Percentiles rank a stretch among this genome's conserved stretches.
phyloP scores from a whole-genome alignment of 768 basidiomycete species.

The Boletus huronensis region DNA sequence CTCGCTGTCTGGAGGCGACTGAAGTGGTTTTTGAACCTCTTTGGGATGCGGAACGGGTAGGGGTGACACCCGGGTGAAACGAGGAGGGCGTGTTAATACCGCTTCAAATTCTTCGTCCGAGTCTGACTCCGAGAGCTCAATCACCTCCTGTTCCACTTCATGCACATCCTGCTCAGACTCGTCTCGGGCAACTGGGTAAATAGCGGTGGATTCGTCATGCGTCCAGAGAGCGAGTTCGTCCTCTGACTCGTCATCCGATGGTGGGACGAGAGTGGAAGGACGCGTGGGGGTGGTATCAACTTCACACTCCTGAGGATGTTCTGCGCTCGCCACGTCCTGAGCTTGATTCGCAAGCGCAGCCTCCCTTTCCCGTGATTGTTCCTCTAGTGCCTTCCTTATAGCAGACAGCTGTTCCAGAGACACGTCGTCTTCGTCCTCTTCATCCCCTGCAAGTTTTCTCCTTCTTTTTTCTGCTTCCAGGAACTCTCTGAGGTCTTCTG shows the following conservation, averaged over 20 bases:
- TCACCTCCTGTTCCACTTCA: slow-evolving; percentile 20
- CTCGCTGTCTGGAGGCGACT: slow-evolving; percentile 13
- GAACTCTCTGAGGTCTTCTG: slow-evolving; percentile 63
- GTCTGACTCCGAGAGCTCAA: slow-evolving; percentile 26
- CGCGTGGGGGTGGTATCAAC: slow-evolving; percentile 19
- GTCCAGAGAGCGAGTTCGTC: slow-evolving; percentile 47
- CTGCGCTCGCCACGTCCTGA: slow-evolving; percentile 2
- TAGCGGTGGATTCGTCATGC: slow-evolving; percentile 39
- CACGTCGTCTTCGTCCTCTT: slow-evolving; percentile 26
- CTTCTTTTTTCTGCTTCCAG: slow-evolving; percentile 58
- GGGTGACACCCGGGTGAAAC: slow-evolving; percentile 8
- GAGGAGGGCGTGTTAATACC: slow-evolving; percentile 24
- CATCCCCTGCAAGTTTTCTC: slow-evolving; percentile 38
- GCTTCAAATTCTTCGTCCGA: slow-evolving; percentile 31
- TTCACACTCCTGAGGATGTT: slow-evolving; percentile 1
- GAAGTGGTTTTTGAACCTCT: slow-evolving; percentile 8
- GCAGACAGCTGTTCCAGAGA: slow-evolving; percentile 16
- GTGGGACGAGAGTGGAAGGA: slow-evolving; percentile 1
- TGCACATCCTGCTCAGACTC: slow-evolving; percentile 14
- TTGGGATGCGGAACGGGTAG: background rate
- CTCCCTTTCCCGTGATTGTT: slow-evolving; percentile 10
- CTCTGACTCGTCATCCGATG: slow-evolving; percentile 38
- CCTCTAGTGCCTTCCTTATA: slow-evolving; percentile 15
- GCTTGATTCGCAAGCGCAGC: slow-evolving; percentile 2
- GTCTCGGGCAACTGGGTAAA: slow-evolving; percentile 29